Percentiles rank a stretch among this genome's conserved stretches.
phyloP scores from a whole-genome alignment of 1,284 basidiomycete genomes.

The Leccinum pallidistipes region DNA sequence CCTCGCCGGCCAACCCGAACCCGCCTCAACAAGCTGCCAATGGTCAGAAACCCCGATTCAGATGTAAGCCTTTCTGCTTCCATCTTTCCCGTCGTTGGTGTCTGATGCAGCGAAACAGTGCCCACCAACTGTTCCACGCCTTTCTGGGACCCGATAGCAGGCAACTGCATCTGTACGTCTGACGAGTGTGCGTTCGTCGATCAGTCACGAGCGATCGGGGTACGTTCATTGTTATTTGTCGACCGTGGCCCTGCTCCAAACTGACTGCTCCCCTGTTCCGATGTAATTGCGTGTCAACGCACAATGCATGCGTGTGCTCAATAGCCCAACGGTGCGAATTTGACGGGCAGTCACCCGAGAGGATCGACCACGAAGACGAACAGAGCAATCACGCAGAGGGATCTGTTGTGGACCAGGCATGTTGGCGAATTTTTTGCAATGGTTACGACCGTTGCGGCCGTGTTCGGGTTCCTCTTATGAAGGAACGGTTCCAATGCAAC shows the following conservation, averaged over 20 bases:
- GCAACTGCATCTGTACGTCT: slow-evolving; percentile 61
- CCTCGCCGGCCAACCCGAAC: slow-evolving; percentile 61
- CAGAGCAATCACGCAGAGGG: slow-evolving; percentile 27
- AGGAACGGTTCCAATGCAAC: background rate
- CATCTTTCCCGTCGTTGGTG: background rate
- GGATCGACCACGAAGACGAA: slow-evolving; percentile 49
- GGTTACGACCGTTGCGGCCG: background rate
- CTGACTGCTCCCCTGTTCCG: background rate
- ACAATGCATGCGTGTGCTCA: background rate
- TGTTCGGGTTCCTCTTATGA: background rate
- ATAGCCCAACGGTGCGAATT: slow-evolving; percentile 68
- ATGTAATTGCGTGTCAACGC: background rate
- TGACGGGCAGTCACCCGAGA: slow-evolving; percentile 45
- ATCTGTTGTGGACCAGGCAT: background rate
- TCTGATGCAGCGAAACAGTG: slow-evolving; percentile 40
- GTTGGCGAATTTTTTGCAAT: background rate
- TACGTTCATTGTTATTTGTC: slow-evolving; percentile 32
- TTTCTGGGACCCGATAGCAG: slow-evolving; percentile 75
- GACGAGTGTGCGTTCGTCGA: slow-evolving; percentile 61
- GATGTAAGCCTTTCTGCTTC: slow-evolving; percentile 42
- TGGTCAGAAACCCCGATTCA: slow-evolving; percentile 43
- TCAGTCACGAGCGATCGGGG: slow-evolving; percentile 65
- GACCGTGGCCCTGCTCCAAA: background rate
- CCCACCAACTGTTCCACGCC: slow-evolving; percentile 75
- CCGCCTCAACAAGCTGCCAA: slow-evolving; percentile 53